Conservation (phyloP, 192 early-diverging fungal species). For the Thoreauomyces humboldtii region DNA sequence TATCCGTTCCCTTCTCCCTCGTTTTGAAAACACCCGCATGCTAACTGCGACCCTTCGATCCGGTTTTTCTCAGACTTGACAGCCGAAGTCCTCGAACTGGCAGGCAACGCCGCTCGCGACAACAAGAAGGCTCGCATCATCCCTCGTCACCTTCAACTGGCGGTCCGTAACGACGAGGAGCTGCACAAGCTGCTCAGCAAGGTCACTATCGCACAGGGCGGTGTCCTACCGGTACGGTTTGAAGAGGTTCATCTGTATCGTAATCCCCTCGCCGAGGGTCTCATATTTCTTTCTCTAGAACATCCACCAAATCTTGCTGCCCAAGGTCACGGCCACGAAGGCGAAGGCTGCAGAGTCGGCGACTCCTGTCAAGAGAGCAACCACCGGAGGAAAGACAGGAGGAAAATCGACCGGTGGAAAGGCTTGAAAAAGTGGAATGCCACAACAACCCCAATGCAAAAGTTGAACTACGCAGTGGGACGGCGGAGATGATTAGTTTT, state of each 20-base stretch:
- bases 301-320: slow-evolving; percentile 26
- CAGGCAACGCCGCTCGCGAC: slow-evolving; percentile 87
- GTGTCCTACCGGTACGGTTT: slow-evolving; percentile 30
- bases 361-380: neutral
- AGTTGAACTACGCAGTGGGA: too few relatives aligned
- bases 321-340: slow-evolving; percentile 14
- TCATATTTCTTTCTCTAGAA: neutral
- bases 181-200: slow-evolving; percentile 75
- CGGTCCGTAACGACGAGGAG: slow-evolving; percentile 89
- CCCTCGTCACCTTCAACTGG: slow-evolving; percentile 83
- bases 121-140: slow-evolving; percentile 80
- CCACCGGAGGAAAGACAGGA: neutral
- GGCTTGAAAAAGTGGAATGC: too few relatives aligned
- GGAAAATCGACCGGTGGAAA: neutral
- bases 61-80: slow-evolving; percentile 53
- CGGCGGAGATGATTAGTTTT: too few relatives aligned
- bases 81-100: slow-evolving; percentile 90
- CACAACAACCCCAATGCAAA: too few relatives aligned
- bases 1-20: too few relatives aligned
- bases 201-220: slow-evolving; percentile 83
- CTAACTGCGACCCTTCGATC: too few relatives aligned
- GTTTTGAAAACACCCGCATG: too few relatives aligned
- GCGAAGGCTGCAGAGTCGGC: neutral
- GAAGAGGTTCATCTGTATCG: neutral
- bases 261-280: neutral